Conservation (phyloP, 1,284 basidiomycete species). For the Ganoderma lucidum region DNA sequence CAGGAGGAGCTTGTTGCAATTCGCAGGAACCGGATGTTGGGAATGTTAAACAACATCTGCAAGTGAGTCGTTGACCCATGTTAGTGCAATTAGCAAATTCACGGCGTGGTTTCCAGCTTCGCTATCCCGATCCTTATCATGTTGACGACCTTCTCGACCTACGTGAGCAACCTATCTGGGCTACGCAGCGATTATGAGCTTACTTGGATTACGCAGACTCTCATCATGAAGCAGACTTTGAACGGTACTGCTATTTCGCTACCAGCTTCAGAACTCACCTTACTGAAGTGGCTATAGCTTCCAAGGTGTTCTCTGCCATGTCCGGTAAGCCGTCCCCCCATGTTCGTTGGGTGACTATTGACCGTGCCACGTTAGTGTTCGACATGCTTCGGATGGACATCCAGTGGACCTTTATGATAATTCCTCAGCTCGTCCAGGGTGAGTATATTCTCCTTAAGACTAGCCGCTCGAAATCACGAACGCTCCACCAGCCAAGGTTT, state of each 20-base stretch:
- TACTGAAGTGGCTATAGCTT: constrained; percentile 38
- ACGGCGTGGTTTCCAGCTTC: constrained; percentile 47
- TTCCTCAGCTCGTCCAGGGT: constrained; percentile 43
- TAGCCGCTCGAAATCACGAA: background rate
- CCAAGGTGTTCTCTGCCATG: constrained; percentile 50
- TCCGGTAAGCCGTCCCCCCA: constrained; percentile 35
- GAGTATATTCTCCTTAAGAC: too few relatives aligned
- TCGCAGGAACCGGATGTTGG: constrained; percentile 41
- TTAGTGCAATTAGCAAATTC: background rate
- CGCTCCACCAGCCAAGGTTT: constrained; percentile 47
- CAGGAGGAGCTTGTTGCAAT: constrained; percentile 63
- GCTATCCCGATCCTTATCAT: constrained; percentile 73
- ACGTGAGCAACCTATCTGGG: constrained; percentile 41
- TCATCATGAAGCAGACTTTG: constrained; percentile 44
- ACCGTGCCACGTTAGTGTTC: constrained; percentile 39
- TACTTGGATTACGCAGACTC: constrained; percentile 38
- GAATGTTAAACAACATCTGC: constrained; percentile 17
- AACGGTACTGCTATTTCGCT: constrained; percentile 34
- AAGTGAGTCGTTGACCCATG: constrained; percentile 17
- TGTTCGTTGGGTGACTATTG: background rate
- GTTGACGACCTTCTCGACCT: constrained; percentile 71
- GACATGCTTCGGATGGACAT: constrained; percentile 47
- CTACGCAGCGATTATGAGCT: background rate
- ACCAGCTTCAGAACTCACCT: constrained; percentile 21
- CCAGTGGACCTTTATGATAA: constrained; percentile 41